These are phyloP conservation scores for Asterophora lycoperdoides DNA, from an alignment of 768 basidiomycete genomes.

Conservation along the genomic window DNA sequence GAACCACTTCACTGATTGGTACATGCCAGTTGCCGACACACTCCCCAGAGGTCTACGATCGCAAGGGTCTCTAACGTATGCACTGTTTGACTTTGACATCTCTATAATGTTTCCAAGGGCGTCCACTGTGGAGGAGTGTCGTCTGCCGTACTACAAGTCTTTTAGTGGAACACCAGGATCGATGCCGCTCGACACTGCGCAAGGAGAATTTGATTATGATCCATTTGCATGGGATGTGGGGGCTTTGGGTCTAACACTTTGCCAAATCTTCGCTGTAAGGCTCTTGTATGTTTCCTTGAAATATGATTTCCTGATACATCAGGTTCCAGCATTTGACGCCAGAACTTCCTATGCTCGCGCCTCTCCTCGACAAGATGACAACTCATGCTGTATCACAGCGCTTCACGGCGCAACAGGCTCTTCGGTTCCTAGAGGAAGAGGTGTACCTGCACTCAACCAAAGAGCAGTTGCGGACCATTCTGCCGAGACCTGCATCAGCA, in stretches of 20 bases:
- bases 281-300: too few relatives aligned
- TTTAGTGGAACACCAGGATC: not conserved
- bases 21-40: not conserved
- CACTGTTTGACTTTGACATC: slow-evolving; percentile 21
- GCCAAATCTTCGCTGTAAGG: not conserved
- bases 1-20: slow-evolving; percentile 11
- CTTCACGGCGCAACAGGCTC: slow-evolving; percentile 7
- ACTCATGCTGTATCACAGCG: slow-evolving; percentile 4
- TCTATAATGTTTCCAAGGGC: slow-evolving; percentile 17
- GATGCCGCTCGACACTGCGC: slow-evolving; percentile 12
- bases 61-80: slow-evolving; percentile 15
- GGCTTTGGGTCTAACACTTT: slow-evolving; percentile 13
- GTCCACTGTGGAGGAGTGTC: slow-evolving; percentile 5
- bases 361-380: slow-evolving; percentile 11
- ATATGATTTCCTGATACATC: too few relatives aligned
- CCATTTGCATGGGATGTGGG: slow-evolving; percentile 25
- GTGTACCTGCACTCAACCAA: not conserved
- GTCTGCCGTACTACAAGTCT: slow-evolving; percentile 5
- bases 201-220: slow-evolving; percentile 25
- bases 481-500: too few relatives aligned
- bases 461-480: too few relatives aligned
- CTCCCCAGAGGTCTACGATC: slow-evolving; percentile 4
- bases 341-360: slow-evolving; percentile 8
- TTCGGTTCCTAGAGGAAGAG: slow-evolving; percentile 8
- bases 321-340: not conserved